Evolutionary conservation across 1,139 yeast species (phyloP).

Genomic region (Blastobotrys serpentis): DNA sequence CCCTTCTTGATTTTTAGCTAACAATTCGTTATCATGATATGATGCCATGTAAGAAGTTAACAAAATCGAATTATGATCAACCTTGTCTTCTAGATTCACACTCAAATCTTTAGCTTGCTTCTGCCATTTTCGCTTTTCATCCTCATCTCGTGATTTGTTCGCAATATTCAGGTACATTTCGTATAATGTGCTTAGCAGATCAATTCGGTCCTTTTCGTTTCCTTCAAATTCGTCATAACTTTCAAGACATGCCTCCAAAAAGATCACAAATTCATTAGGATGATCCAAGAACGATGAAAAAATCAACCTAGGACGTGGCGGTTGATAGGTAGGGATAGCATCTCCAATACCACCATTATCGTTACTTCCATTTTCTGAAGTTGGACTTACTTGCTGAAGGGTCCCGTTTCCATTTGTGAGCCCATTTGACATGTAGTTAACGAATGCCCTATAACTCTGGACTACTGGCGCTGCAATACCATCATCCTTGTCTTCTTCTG

Average conservation of each 20-base stretch:
- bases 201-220: slow-evolving; percentile 63
- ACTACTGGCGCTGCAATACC: slow-evolving; percentile 44
- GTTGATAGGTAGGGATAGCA: slow-evolving; percentile 72
- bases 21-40: slow-evolving; percentile 28
- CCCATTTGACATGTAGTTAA: slow-evolving; percentile 54
- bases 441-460: slow-evolving; percentile 71
- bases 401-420: slow-evolving; percentile 13
- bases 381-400: slow-evolving; percentile 7
- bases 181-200: slow-evolving; percentile 70
- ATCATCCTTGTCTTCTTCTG: neutral
- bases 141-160: slow-evolving; percentile 41
- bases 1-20: slow-evolving; percentile 41
- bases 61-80: slow-evolving; percentile 62
- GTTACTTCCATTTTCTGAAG: slow-evolving; percentile 6
- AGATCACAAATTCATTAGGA: slow-evolving; percentile 88
- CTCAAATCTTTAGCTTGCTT: slow-evolving; percentile 60
- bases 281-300: slow-evolving; percentile 83
- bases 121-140: slow-evolving; percentile 53
- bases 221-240: slow-evolving; percentile 78
- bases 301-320: slow-evolving; percentile 86
- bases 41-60: slow-evolving; percentile 58
- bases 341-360: slow-evolving; percentile 12
- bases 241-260: slow-evolving; percentile 86
- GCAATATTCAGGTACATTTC: slow-evolving; percentile 76
- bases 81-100: slow-evolving; percentile 40